phyloP scores from a whole-genome alignment of 225 moss, liverwort and hornwort genomes.

The Physcomitrellopsis africana region DNA sequence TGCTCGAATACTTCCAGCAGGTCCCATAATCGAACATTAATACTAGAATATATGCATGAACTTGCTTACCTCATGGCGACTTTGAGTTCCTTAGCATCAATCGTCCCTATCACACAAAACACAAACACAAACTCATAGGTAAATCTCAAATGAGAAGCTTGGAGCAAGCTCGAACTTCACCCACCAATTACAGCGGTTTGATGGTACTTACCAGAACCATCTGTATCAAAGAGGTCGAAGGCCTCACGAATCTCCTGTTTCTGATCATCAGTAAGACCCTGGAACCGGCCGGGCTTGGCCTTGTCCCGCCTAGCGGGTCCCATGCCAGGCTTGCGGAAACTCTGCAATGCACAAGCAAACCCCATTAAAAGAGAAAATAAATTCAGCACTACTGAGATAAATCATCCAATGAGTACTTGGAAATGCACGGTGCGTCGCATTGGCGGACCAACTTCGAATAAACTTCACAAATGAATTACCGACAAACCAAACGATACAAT shows the following conservation, averaged over 20 bases:
- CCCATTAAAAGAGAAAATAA: too few species aligned
- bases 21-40: not conserved
- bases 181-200: not conserved
- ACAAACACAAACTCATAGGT: slow-evolving; percentile 15
- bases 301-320: slow-evolving; percentile 60
- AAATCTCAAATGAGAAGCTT: not conserved
- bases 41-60: not conserved
- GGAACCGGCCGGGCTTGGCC: slow-evolving; percentile 59
- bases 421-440: too few species aligned
- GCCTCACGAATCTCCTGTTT: slow-evolving; percentile 97
- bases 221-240: slow-evolving; percentile 90
- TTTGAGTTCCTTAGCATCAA: slow-evolving; percentile 89
- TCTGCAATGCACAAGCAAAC: slow-evolving; percentile 46
- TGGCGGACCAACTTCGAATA: too few species aligned
- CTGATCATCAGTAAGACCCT: slow-evolving; percentile 87
- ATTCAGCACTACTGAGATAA: too few species aligned
- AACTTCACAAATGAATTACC: too few species aligned
- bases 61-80: slow-evolving; percentile 86
- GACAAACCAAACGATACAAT: too few species aligned
- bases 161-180: not conserved
- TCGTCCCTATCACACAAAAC: slow-evolving; percentile 55
- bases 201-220: slow-evolving; percentile 75
- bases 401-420: too few species aligned
- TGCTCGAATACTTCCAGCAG: not conserved
- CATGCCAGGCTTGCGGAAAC: slow-evolving; percentile 62